Base-by-base conservation (phyloP, 768 basidiomycete species). In the Leucogyrophana mollusca region DNA sequence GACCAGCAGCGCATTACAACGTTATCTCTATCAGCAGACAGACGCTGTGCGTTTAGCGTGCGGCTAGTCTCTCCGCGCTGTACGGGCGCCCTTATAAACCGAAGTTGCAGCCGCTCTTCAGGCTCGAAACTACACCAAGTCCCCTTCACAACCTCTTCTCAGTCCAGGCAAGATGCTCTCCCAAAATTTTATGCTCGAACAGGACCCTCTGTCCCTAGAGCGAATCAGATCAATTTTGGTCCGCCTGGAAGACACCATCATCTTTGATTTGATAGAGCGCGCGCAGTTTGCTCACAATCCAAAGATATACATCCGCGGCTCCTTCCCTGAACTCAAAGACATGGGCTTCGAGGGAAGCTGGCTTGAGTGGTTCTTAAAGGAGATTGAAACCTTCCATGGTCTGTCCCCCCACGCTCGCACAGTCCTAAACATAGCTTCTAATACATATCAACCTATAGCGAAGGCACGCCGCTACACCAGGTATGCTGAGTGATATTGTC, bases 191-290 rank as follows among this genome's bases (percentile, higher is more conserved):
- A 79, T 80, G 66, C 72, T 80, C 52, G 76, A 76, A 30, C 63
- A 71, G 23, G 85, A 94, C 61, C 90, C 94, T 2, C 78, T 97
- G 11, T 89, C 87, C 16, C 73, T 95, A n/a, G 87, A 93, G 38
- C 76, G 82, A 50, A 98, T 99, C 57, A 77, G 96, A 46, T 82
- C 83, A 17, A 87, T 94, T 38, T 74, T 99, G 13, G 83, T 77
- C 52, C 80, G 96, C 21, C 81, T 99, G 18, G 96, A 99, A 63
- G 96, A 99, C 57, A 99, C 95, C 17, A 98, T 99, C 73, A 98
- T 98, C 66, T 99, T 99, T 66, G 85, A 81, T 40, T 78, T 98
- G 46, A 99, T 99, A 58, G 96, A 99, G 65, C 82, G 96, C 14
- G 95, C 94, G 0, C 95, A 98, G 63, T 99, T 97, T 60, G 92